These are phyloP conservation scores for Suillus discolor DNA, from an alignment of 768 basidiomycete genomes.

Conservation along the genomic window DNA sequence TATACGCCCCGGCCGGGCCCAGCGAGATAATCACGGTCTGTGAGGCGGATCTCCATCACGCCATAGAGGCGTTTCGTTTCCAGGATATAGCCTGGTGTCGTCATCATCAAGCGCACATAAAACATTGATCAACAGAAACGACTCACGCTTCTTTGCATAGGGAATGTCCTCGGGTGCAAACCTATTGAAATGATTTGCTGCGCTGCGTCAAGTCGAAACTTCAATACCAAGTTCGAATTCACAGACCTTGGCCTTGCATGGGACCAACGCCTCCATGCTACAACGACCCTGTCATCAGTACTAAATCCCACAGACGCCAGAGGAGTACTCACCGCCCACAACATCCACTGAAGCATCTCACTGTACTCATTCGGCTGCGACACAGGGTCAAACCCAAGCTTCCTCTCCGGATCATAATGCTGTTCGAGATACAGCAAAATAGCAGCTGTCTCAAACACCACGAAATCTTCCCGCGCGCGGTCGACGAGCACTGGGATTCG, in stretches of 20 bases:
- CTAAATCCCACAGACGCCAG: background rate
- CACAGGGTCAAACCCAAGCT: constrained; percentile 41
- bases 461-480: constrained; percentile 29
- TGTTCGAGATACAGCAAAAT: constrained; percentile 48
- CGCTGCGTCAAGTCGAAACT: background rate
- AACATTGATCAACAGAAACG: background rate
- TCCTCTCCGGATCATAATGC: constrained; percentile 44
- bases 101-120: too few species aligned
- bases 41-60: constrained; percentile 49
- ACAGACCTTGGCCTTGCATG: constrained; percentile 37
- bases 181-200: constrained; percentile 40
- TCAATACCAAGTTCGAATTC: background rate
- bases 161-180: constrained; percentile 37
- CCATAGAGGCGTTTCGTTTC: constrained; percentile 51
- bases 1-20: constrained; percentile 36
- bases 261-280: constrained; percentile 38
- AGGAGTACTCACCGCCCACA: constrained; percentile 36
- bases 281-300: background rate
- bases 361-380: constrained; percentile 33
- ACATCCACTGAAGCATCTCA: constrained; percentile 50
- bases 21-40: constrained; percentile 47
- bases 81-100: constrained; percentile 38
- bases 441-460: constrained; percentile 46
- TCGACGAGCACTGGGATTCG: constrained; percentile 42
- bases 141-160: constrained; percentile 37